These are phyloP conservation scores for Triangularia verruculosa DNA, from an alignment of 2,329 filamentous ascomycete genomes.

Conservation along the genomic window DNA sequence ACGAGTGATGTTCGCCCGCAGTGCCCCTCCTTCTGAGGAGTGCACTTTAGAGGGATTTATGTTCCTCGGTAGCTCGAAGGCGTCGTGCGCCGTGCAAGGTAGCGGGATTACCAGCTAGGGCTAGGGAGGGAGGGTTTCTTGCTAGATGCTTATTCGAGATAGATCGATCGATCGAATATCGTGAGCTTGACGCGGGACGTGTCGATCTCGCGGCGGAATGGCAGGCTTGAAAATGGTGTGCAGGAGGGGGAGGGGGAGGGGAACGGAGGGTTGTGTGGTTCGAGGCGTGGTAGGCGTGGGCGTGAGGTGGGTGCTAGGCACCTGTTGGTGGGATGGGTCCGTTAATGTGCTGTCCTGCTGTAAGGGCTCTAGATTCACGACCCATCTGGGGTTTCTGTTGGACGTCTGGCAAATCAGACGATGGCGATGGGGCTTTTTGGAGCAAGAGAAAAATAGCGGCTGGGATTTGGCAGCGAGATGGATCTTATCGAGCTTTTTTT, in stretches of 20 bases:
- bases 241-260: neutral
- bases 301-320: constrained; percentile 12
- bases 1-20: constrained; percentile 20
- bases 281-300: too few species aligned
- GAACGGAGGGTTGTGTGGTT: neutral
- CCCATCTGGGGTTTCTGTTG: neutral
- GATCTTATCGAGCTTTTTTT: constrained; percentile 14
- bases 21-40: constrained; percentile 2
- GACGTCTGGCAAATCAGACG: neutral
- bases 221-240: neutral
- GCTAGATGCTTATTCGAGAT: neutral
- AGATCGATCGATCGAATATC: neutral
- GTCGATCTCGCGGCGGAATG: neutral
- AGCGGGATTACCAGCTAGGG: neutral
- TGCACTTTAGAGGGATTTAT: neutral
- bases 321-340: constrained; percentile 12
- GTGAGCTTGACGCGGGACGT: neutral
- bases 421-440: neutral
- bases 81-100: neutral
- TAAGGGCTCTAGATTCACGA: neutral
- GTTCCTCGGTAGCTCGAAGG: neutral
- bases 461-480: neutral
- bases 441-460: neutral
- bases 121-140: neutral
- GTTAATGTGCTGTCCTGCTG: constrained; percentile 8